Evolutionary conservation across 164 flowering plant species (phyloP), one percentile per base, ranked within the genome.

Genomic region (Akebia trifoliata): DNA sequence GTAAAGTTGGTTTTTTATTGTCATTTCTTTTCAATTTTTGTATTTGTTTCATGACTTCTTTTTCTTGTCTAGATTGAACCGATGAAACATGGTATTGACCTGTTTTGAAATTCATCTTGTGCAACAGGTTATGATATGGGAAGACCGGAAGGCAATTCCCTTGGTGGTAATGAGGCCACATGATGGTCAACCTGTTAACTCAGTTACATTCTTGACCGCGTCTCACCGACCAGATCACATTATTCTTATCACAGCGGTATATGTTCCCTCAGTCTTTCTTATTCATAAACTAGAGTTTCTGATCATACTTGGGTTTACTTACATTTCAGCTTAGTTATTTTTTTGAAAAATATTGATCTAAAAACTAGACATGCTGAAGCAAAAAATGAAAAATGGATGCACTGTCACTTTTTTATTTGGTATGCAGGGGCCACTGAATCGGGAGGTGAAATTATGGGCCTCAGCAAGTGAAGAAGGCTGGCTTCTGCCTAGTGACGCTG

Each of bases 41-140:
- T n/a, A n/a, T n/a, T n/a, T n/a, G n/a, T n/a, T n/a, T n/a, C n/a
- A n/a, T n/a, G n/a, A n/a, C n/a, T n/a, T n/a, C n/a, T n/a, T n/a
- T n/a, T n/a, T n/a, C n/a, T n/a, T n/a, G n/a, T n/a, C n/a, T n/a
- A n/a, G n/a, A n/a, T n/a, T n/a, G n/a, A n/a, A n/a, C n/a, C n/a
- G n/a, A n/a, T n/a, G 15, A 38, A 43, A 42, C 22, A 29, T 4
- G 17, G n/a, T 59, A 8, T 26, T 59, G 8, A n/a, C 8, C 21
- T 28, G 44, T 6, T 43, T 46, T 49, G 9, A n/a, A n/a, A n/a
- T 37, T 49, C 6, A 25, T 60, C 20, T 46, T 60, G 17, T 49
- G 35, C 17, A 36, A 61, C 90, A 94, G 99, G 80, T 94, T 38
- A 94, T 87, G 72, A 86, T 94, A 49, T 94, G 99, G 99, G 97